Conservation (phyloP, 805 yeast species). For the Lachancea sp. region DNA sequence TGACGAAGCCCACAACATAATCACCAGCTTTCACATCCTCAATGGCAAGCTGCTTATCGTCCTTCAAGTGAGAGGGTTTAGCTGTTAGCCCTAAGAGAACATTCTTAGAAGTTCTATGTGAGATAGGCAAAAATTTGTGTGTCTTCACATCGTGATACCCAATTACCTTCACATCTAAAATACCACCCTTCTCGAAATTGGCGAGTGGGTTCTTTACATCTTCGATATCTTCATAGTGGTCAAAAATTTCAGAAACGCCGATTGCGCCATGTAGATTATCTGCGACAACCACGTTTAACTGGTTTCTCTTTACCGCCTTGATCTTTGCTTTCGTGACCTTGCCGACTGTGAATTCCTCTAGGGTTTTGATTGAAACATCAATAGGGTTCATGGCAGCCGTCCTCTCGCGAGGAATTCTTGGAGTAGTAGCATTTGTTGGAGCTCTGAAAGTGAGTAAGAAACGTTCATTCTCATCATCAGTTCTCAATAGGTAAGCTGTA, state of each 20-base stretch:
- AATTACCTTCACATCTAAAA: constrained; percentile 56
- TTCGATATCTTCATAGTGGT: constrained; percentile 45
- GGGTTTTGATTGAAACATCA: constrained; percentile 43
- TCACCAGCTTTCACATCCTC: constrained; percentile 45
- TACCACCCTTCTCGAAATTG: constrained; percentile 51
- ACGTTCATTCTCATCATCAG: constrained; percentile 64
- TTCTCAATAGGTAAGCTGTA: constrained; percentile 54
- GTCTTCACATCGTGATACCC: constrained; percentile 71
- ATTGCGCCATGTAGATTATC: constrained; percentile 75
- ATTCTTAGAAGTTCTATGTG: constrained; percentile 51
- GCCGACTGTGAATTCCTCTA: constrained; percentile 55
- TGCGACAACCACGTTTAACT: constrained; percentile 67
- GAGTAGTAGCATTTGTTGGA: constrained; percentile 18
- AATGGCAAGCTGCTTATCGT: constrained; percentile 32
- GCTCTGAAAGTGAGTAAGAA: constrained; percentile 60
- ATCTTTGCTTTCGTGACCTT: constrained; percentile 52
- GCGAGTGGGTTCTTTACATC: constrained; percentile 54
- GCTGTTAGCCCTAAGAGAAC: constrained; percentile 60
- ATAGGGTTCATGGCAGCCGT: constrained; percentile 47
- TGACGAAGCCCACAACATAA: constrained; percentile 54
- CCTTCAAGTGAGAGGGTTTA: constrained; percentile 37
- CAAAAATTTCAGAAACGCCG: constrained; percentile 66
- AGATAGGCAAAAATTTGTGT: constrained; percentile 59
- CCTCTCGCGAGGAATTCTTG: constrained; percentile 11
- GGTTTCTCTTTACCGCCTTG: constrained; percentile 60